Base-by-base conservation (phyloP, 2,329 filamentous ascomycete genomes). In the Monosporascus ibericus region DNA sequence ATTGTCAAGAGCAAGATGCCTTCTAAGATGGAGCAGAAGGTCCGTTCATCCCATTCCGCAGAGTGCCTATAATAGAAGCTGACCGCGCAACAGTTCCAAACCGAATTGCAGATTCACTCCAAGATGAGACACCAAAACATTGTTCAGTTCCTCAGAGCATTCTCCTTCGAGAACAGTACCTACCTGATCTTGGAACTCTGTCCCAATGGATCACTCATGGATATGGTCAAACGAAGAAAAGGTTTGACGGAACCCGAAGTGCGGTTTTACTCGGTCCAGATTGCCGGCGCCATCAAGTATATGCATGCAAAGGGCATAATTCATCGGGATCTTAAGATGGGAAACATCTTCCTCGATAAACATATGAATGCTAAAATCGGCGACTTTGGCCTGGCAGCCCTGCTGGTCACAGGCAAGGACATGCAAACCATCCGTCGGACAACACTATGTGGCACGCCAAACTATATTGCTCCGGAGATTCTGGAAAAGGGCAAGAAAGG, bases 321-420 rank as follows among this genome's bases (percentile, higher is more conserved):
- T 48, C 94, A 99, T 71, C 85, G 94, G 48, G 94, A 99, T 70
- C 73, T 99, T 62, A 99, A 99, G 73, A 97, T 96, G 78, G 95
- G 94, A 48, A 99, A 99, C 68, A 86, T 99, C 60, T 99, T 99
- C 65, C 78, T 99, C 49, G 94, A 99, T 69, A 83, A 84, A 50
- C 79, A 91, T 60, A 96, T 99, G 92, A 95, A 99, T 65, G 87
- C 96, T 63, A 99, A 99, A 69, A 90, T 99, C 63, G 94, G 94
- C 44, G 94, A 99, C 69, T 99, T 99, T 72, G 94, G 94, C 3
- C 78, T 99, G 51, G 94, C 94, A 30, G 94, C 95, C 27, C 77
- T 99, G 62, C 78, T 97, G 52, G 85, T 97, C 44, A 95, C 92
- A 9, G 90, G 92, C 65, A 91, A 87, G 68, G 94, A 99, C 65